Conservation (phyloP, 75 land plant species). For the Picea glauca region DNA sequence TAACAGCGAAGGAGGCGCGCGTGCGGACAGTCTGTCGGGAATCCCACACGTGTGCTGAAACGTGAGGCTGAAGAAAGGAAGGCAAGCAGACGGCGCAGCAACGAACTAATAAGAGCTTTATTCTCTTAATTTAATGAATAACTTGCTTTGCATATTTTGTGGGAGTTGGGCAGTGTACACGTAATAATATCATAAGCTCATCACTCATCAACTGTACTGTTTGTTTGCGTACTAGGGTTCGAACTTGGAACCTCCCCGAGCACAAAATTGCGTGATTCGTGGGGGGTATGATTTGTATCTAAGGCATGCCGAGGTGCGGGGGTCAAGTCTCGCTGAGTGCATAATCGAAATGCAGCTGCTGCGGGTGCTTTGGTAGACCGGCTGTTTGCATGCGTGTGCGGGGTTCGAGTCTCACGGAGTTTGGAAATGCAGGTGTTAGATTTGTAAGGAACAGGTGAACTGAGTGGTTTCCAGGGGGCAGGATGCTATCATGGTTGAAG, state of each 20-base stretch:
- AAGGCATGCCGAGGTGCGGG: neutral
- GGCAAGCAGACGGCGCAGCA: neutral
- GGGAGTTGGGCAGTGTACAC: too few relatives aligned
- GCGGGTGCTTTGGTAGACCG: too few relatives aligned
- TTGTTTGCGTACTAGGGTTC: neutral
- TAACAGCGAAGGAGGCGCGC: neutral
- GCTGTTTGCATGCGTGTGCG: neutral
- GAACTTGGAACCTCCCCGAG: neutral
- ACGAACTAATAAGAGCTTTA: neutral
- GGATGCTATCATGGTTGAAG: slow-evolving; percentile 1
- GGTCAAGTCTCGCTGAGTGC: too few relatives aligned
- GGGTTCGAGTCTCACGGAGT: neutral
- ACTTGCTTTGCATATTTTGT: neutral
- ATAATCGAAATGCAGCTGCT: too few relatives aligned
- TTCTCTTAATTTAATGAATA: neutral
- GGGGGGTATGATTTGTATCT: neutral
- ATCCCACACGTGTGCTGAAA: slow-evolving; percentile 7
- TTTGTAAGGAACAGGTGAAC: neutral
- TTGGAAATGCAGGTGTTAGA: slow-evolving; percentile 1
- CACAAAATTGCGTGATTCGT: neutral
- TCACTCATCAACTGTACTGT: neutral
- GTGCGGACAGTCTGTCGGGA: slow-evolving; percentile 9
- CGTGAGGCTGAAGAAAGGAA: neutral
- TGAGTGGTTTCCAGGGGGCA: neutral
- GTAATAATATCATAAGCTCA: neutral